Conservation (phyloP, 2,329 filamentous ascomycete species). For the Cadophora sp. region DNA sequence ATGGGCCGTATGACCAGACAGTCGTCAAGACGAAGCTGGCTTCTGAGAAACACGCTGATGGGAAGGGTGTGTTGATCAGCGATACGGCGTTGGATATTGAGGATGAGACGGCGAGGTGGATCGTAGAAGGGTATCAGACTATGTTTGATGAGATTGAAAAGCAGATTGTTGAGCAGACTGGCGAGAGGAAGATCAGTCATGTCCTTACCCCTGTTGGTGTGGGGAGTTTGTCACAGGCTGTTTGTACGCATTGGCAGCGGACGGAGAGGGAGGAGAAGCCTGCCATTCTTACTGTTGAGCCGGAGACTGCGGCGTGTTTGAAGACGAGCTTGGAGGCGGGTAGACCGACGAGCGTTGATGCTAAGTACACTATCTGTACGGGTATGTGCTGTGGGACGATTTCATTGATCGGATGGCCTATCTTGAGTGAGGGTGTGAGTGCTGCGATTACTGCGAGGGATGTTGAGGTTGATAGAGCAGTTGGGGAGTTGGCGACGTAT, state of each 20-base stretch:
- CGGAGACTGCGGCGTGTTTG: constrained; percentile 67
- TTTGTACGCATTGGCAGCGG: constrained; percentile 68
- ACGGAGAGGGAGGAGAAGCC: constrained; percentile 46
- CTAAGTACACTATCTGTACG: constrained; percentile 55
- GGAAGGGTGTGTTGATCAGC: constrained; percentile 62
- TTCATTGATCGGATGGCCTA: constrained; percentile 54
- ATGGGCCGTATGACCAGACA: constrained; percentile 69
- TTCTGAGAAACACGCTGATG: constrained; percentile 26
- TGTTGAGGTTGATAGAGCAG: constrained; percentile 51
- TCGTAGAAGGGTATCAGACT: constrained; percentile 79
- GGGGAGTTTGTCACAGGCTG: constrained; percentile 75
- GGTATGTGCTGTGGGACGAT: constrained; percentile 60
- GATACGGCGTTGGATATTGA: constrained; percentile 74
- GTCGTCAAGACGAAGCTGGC: constrained; percentile 47
- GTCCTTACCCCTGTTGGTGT: constrained; percentile 74
- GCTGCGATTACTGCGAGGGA: constrained; percentile 53
- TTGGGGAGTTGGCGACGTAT: constrained; percentile 47
- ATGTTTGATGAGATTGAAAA: constrained; percentile 72
- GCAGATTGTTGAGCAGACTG: constrained; percentile 57
- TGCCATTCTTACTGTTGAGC: constrained; percentile 71
- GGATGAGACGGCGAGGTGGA: constrained; percentile 70
- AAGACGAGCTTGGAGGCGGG: constrained; percentile 55
- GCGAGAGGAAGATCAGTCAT: constrained; percentile 52
- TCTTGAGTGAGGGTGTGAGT: constrained; percentile 52
- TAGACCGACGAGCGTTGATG: constrained; percentile 48